Base-by-base conservation (phyloP, 768 basidiomycete species). In the Vararia minispora region DNA sequence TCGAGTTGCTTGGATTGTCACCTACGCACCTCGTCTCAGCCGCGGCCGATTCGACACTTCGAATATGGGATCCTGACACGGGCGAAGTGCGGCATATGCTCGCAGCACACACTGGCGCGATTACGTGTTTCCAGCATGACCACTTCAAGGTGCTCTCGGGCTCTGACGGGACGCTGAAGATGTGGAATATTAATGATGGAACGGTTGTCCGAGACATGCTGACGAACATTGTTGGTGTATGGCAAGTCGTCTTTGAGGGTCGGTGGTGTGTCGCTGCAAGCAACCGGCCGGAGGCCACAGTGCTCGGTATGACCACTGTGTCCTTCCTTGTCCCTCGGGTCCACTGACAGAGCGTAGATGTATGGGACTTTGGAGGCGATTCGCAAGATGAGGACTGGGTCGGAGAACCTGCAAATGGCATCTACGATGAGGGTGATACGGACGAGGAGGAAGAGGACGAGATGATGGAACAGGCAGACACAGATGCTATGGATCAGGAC, bases 71-170 rank as follows among this genome's bases (percentile, higher is more conserved):
- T 52, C 86, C 91, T 2, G 76, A 80, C 26, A 75, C 75, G 1
- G 88, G 89, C 39, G 77, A 79, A 41, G 67, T 87, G 22, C 76
- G 73, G 27, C 82, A 91, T 48, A 79, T 81, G 0, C 72, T 99
- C 22, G 79, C 81, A 3, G 89, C 87, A 1, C 94, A 98, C 57
- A 84, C 83, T 5, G 94, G 92, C 16, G 91, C 94, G n/a, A 98
- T 99, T 49, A 98, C 95, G 13, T 99, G 94, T 62, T 97, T 98
- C 70, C 90, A 94, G 58, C 91, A 95, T 49, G 94, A 98, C 57
- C 92, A 98, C 56, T 89, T 87, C 67, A 97, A 95, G 56, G 88
- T 98, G 31, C 71, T 99, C 21, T 88, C 84, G 52, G 94, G 94
- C 10, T 87, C 84, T 11, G 95, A 98, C 49, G 95, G 95, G 12